Evolutionary conservation across 208 protist species (phyloP).

Genomic region (Wallacemonas rigidus): DNA sequence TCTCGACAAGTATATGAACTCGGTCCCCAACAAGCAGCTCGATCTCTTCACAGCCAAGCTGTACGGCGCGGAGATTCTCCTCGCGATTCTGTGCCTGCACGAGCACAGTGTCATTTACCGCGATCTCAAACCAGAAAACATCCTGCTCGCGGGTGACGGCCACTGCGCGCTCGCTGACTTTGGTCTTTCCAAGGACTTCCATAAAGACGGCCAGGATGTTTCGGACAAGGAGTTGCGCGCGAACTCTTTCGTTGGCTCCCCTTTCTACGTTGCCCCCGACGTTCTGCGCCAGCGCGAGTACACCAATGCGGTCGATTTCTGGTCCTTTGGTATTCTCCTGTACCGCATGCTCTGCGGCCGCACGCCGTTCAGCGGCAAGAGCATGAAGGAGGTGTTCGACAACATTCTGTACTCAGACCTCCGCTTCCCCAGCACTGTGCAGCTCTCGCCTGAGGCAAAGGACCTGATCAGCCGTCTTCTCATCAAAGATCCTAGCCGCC

Average conservation of each 20-base stretch:
- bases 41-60: constrained; percentile 86
- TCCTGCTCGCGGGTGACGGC: constrained; percentile 83
- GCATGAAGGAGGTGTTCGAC: constrained; percentile 93
- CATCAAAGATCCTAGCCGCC: constrained; percentile 85
- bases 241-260: constrained; percentile 93
- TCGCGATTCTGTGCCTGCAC: constrained; percentile 93
- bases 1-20: constrained; percentile 93
- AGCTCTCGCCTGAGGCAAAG: constrained; percentile 84
- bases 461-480: constrained; percentile 92
- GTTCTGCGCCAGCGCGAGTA: constrained; percentile 94
- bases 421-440: constrained; percentile 87
- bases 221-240: constrained; percentile 79
- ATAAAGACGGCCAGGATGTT: constrained; percentile 76
- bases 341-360: constrained; percentile 97
- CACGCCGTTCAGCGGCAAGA: constrained; percentile 93
- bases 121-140: constrained; percentile 95
- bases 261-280: constrained; percentile 95
- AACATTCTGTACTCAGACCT: constrained; percentile 93
- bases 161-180: constrained; percentile 93
- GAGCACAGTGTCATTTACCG: constrained; percentile 94
- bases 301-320: constrained; percentile 97
- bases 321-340: constrained; percentile 97
- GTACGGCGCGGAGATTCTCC: constrained; percentile 94
- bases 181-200: constrained; percentile 92
- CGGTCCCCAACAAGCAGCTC: constrained; percentile 81